A percentile compares a stretch with the other conserved stretches of the same genome.
phyloP scores from a whole-genome alignment of 1,284 basidiomycete genomes.

The Volvariella surrecta region DNA sequence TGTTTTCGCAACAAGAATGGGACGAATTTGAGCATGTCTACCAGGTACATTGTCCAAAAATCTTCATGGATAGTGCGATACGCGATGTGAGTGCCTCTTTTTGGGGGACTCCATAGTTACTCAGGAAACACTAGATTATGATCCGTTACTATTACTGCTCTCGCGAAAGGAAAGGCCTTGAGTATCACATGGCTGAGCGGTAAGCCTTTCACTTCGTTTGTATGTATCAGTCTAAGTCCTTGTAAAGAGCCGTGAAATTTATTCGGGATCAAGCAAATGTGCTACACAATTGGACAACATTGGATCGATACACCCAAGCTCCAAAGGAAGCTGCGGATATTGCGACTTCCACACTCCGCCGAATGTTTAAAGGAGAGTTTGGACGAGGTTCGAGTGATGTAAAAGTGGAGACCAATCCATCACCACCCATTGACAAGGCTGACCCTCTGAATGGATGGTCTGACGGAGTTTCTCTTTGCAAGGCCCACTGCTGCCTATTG shows the following conservation, averaged over 20 bases:
- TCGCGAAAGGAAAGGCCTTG: constrained; percentile 64
- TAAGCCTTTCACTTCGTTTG: constrained; percentile 26
- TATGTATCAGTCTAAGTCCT: constrained; percentile 4
- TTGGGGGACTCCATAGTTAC: neutral
- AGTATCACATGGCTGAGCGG: constrained; percentile 87
- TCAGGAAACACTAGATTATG: constrained; percentile 75
- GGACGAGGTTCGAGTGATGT: too few relatives aligned
- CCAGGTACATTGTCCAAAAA: constrained; percentile 82
- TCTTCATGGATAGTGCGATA: constrained; percentile 74
- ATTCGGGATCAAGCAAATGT: constrained; percentile 72
- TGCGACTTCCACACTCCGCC: constrained; percentile 54
- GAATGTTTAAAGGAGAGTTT: constrained; percentile 45
- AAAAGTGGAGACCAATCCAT: constrained; percentile 16
- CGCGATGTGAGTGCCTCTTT: constrained; percentile 51
- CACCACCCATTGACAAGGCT: constrained; percentile 21
- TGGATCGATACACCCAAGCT: too few relatives aligned
- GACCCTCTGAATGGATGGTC: constrained; percentile 69
- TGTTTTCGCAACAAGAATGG: constrained; percentile 65
- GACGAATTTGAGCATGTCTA: constrained; percentile 86
- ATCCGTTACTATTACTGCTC: constrained; percentile 89
- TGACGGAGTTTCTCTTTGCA: constrained; percentile 55
- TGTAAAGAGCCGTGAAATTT: constrained; percentile 68
- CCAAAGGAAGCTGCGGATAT: constrained; percentile 41
- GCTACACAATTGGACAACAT: too few relatives aligned
- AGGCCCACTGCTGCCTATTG: constrained; percentile 77